Conservation (phyloP, 805 yeast genomes). For the Candida michaelii region DNA sequence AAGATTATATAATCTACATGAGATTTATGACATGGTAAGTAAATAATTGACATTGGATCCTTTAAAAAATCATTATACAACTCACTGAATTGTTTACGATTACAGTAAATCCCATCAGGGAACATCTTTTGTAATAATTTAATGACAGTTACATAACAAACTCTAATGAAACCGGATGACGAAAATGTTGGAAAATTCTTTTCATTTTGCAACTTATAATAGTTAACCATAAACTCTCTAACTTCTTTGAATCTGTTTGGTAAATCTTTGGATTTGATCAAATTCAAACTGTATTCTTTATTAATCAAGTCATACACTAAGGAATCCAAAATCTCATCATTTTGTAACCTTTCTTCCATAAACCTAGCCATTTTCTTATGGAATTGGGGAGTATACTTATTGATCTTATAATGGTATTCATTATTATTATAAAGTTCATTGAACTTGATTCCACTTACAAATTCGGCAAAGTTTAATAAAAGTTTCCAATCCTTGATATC, state of each 20-base stretch:
- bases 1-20: constrained; percentile 61
- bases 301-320: constrained; percentile 34
- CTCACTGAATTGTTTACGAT: constrained; percentile 26
- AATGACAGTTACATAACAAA: constrained; percentile 41
- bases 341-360: constrained; percentile 33
- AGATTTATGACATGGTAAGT: constrained; percentile 61
- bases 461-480: constrained; percentile 31
- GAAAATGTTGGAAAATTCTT: constrained; percentile 37
- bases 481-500: constrained; percentile 24
- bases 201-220: constrained; percentile 34
- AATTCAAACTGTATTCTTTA: constrained; percentile 37
- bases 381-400: constrained; percentile 31
- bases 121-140: constrained; percentile 34
- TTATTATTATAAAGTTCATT: constrained; percentile 32
- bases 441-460: constrained; percentile 26
- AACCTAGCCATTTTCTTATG: constrained; percentile 24
- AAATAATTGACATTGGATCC: constrained; percentile 46
- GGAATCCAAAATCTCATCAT: constrained; percentile 36
- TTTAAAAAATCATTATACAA: constrained; percentile 32
- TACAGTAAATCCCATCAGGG: constrained; percentile 44
- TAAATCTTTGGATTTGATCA: constrained; percentile 34
- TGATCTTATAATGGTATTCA: constrained; percentile 35
- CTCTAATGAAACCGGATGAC: constrained; percentile 25
- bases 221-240: constrained; percentile 37
- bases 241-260: constrained; percentile 34